Evolutionary conservation across 805 yeast species (phyloP), one percentile per base, ranked within the genome.

Genomic region (Yamadazyma akitaensis): DNA sequence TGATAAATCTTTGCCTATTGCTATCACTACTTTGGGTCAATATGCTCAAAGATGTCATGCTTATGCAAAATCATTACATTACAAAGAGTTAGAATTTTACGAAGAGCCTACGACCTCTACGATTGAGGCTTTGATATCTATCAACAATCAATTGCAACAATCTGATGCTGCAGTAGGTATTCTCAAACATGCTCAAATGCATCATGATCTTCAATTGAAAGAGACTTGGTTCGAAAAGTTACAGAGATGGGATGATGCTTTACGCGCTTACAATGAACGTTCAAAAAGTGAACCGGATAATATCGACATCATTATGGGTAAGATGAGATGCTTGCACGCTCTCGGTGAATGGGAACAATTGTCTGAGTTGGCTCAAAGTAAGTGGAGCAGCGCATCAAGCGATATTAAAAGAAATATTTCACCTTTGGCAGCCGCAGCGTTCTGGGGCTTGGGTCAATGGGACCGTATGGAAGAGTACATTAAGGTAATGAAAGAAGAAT

Each of bases 361-460:
- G 19, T 84, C 95, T 10, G 86, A 85, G 50, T 69, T 94, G 46
- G 96, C 97, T 0, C 84, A 82, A 55, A 84, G 82, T 37, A 89
- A 88, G 60, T 94, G 99, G 99, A 73, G 70, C 16, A 71, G 75
- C 26, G 79, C 96, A 0, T 73, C 88, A 1, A 75, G 82, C 25
- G 96, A 89, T 14, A 80, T 82, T 34, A 79, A 84, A 55, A 74
- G 96, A 46, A 80, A 84, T 5, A 90, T 94, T 55, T 99, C 99
- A 1, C 98, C 99, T 0, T 70, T 95, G 44, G 99, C 98, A 0
- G 99, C 99, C 0, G 97, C 98, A 2, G 97, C 99, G 1, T 89
- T 98, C 1, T 94, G 99, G 99, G 97, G 98, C 13, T 72, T 95
- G 36, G 92, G 92, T 1, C 94, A 88, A 60, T 95, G 99, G 99